Percentiles rank a stretch among this genome's conserved stretches.
Evolutionary conservation across 805 yeast species (phyloP).

Genomic region (Cyberlindnera nakhonratchasimensis): DNA sequence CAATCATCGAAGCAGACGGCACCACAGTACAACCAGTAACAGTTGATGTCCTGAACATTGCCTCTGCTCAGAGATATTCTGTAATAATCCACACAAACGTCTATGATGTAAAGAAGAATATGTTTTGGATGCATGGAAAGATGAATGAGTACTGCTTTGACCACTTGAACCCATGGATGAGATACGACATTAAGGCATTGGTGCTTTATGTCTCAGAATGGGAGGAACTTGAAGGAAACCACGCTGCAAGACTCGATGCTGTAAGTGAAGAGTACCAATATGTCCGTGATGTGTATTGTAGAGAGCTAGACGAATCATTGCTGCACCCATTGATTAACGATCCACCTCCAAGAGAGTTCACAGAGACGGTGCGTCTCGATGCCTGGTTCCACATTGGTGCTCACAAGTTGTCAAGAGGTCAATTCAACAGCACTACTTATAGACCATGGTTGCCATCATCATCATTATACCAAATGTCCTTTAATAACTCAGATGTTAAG

Average conservation of each 20-base stretch:
- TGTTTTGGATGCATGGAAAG: conserved; percentile 38
- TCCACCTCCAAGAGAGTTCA: conserved; percentile 19
- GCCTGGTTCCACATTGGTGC: conserved; percentile 28
- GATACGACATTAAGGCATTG: conserved; percentile 33
- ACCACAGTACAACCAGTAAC: conserved; percentile 43
- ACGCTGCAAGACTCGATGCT: conserved; percentile 7
- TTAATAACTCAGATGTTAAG: conserved; percentile 8
- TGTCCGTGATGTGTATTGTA: conserved; percentile 22
- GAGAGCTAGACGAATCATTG: conserved; percentile 26
- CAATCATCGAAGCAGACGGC: conserved; percentile 53
- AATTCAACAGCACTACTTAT: conserved; percentile 27
- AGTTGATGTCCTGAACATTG: conserved; percentile 30
- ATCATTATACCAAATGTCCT: conserved; percentile 18
- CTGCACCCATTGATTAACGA: conserved; percentile 23
- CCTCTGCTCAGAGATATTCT: conserved; percentile 70
- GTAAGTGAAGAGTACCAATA: conserved; percentile 16
- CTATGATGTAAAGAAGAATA: conserved; percentile 38
- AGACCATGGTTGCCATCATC: conserved; percentile 17
- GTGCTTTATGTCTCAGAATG: conserved; percentile 29
- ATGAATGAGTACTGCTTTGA: conserved; percentile 37
- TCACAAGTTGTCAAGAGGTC: conserved; percentile 26
- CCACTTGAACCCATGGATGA: conserved; percentile 31
- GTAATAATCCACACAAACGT: conserved; percentile 48
- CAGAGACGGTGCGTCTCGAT: conserved; percentile 19
- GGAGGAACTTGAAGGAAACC: conserved; percentile 6